Conservation (phyloP, 2,329 filamentous ascomycete genomes). For the Fusarium multiceps region DNA sequence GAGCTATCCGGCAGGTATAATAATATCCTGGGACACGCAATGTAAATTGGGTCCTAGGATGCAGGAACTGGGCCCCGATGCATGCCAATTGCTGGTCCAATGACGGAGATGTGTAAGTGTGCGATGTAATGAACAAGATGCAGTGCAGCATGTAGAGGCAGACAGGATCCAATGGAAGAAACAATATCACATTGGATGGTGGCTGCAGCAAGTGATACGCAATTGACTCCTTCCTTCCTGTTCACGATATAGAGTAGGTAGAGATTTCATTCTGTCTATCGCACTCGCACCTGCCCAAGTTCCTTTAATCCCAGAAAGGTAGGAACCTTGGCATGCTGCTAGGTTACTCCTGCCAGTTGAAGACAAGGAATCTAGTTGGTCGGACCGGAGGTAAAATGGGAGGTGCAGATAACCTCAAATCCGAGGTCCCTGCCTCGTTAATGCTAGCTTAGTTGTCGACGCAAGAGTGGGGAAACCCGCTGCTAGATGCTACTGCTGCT, state of each 20-base stretch:
- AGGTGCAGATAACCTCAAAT: constrained; percentile 33
- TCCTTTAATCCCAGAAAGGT: not conserved
- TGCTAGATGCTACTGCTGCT: not conserved
- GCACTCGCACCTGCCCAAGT: not conserved
- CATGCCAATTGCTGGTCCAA: constrained; percentile 25
- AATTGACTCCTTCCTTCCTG: constrained; percentile 12
- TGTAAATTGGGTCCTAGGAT: constrained; percentile 32
- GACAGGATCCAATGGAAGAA: constrained; percentile 16
- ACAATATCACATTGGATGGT: constrained; percentile 32
- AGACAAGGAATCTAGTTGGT: constrained; percentile 1
- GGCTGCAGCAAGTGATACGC: constrained; percentile 22
- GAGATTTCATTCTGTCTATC: not conserved
- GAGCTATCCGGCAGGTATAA: constrained; percentile 39
- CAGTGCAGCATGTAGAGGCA: constrained; percentile 16
- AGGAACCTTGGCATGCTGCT: not conserved
- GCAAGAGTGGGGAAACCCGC: constrained; percentile 17
- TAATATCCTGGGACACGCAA: constrained; percentile 35
- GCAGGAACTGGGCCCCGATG: constrained; percentile 44
- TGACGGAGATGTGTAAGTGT: constrained; percentile 18
- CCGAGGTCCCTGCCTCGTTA: constrained; percentile 19
- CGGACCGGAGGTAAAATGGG: constrained; percentile 20
- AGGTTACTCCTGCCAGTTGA: constrained; percentile 6
- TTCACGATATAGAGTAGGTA: constrained; percentile 25
- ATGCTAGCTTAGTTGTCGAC: constrained; percentile 29
- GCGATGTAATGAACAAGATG: constrained; percentile 28